These are phyloP conservation scores for Moesziomyces sp. DNA, from an alignment of 1,284 basidiomycete genomes.

Conservation along the genomic window DNA sequence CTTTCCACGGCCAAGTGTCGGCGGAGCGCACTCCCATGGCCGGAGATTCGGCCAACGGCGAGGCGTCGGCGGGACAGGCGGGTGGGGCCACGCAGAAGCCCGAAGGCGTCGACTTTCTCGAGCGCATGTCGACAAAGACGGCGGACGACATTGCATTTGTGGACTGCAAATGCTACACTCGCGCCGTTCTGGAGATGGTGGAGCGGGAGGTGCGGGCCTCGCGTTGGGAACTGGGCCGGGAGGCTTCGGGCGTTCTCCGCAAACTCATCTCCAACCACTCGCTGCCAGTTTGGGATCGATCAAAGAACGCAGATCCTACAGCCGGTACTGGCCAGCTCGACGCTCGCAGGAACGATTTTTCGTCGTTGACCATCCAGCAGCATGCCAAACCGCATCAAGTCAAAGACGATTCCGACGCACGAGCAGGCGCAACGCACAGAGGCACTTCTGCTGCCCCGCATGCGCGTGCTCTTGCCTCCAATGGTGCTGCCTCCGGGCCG, in stretches of 20 bases:
- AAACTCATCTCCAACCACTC: constrained; percentile 51
- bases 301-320: neutral
- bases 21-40: constrained; percentile 28
- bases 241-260: constrained; percentile 52
- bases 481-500: neutral
- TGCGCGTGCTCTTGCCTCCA: neutral
- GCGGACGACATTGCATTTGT: constrained; percentile 41
- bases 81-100: constrained; percentile 20
- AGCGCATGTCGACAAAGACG: constrained; percentile 47
- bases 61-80: neutral
- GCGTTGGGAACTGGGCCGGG: constrained; percentile 55
- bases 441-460: neutral
- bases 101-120: constrained; percentile 41
- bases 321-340: neutral
- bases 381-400: constrained; percentile 8
- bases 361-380: constrained; percentile 20
- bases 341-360: constrained; percentile 14
- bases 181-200: constrained; percentile 52
- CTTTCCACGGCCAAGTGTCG: constrained; percentile 26
- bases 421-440: neutral
- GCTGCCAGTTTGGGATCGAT: constrained; percentile 32
- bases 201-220: constrained; percentile 49
- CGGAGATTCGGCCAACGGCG: constrained; percentile 5
- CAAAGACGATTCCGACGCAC: constrained; percentile 28
- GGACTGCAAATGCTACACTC: constrained; percentile 48